These are phyloP conservation scores for Staphylotrichum tortipilum DNA, from an alignment of 495 filamentous ascomycete genomes.

Conservation along the genomic window DNA sequence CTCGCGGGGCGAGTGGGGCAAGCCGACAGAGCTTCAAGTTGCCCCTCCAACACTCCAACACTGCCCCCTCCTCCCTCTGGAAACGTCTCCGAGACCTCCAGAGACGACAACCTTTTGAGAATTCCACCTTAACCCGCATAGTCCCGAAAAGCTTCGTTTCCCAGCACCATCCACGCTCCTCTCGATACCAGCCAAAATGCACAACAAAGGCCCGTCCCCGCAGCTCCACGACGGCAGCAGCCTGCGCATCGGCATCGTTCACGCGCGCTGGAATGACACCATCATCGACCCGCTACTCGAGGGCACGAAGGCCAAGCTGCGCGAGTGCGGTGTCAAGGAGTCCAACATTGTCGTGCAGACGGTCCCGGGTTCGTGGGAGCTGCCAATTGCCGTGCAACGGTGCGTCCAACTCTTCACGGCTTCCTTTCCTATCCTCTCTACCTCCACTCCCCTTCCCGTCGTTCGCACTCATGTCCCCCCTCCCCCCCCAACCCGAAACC, in stretches of 20 bases:
- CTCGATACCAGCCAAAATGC: slow-evolving; percentile 14
- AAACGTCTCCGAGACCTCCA: not conserved
- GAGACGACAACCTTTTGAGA: not conserved
- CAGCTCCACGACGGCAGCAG: slow-evolving; percentile 56
- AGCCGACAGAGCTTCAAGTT: no score
- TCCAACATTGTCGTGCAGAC: slow-evolving; percentile 82
- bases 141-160: not conserved
- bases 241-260: slow-evolving; percentile 87
- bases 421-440: no score
- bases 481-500: not conserved
- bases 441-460: not conserved
- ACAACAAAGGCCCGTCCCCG: slow-evolving; percentile 39
- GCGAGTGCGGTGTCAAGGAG: slow-evolving; percentile 64
- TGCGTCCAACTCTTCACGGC: slow-evolving; percentile 26
- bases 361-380: slow-evolving; percentile 89
- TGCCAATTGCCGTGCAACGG: slow-evolving; percentile 80
- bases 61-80: not conserved
- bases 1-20: not conserved
- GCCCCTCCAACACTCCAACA: slow-evolving; percentile 6
- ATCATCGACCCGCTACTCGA: slow-evolving; percentile 69
- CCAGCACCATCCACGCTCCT: no score
- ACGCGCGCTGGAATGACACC: slow-evolving; percentile 84
- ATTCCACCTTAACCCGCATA: not conserved
- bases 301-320: slow-evolving; percentile 48
- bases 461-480: not conserved